Evolutionary conservation across 2,329 filamentous ascomycete species (phyloP).

Genomic region (Scedosporium boydii): DNA sequence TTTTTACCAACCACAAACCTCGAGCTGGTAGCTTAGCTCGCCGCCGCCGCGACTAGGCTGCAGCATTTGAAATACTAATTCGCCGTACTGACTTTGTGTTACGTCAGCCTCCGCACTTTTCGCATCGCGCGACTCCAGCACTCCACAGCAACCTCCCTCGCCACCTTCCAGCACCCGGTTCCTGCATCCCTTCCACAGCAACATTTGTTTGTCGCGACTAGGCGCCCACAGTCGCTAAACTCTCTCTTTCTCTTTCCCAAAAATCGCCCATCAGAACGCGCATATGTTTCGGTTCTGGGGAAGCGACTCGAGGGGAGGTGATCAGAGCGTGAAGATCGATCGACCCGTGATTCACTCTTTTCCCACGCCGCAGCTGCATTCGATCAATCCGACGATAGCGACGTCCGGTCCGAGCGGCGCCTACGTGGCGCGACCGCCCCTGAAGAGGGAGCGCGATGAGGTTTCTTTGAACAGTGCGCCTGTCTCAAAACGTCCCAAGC

Average conservation of each 20-base stretch:
- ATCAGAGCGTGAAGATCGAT: conserved; percentile 35
- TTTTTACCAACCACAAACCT: not conserved
- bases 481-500: not conserved
- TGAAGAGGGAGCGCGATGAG: conserved; percentile 30
- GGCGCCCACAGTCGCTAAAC: not conserved
- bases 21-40: not conserved
- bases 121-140: conserved; percentile 13
- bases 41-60: conserved; percentile 3
- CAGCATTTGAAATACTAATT: not conserved
- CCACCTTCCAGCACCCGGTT: conserved; percentile 8
- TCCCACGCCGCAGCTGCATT: conserved; percentile 21
- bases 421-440: conserved; percentile 18
- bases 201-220: not conserved
- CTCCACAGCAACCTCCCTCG: conserved; percentile 11
- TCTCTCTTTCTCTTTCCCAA: conserved; percentile 7
- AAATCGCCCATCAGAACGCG: conserved; percentile 24
- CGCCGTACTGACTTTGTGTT: conserved; percentile 8
- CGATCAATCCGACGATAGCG: conserved; percentile 16
- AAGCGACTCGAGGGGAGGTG: conserved; percentile 47
- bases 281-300: conserved; percentile 56
- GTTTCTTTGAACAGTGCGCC: conserved; percentile 15
- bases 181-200: conserved; percentile 13
- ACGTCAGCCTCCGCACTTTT: conserved; percentile 10
- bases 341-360: conserved; percentile 28
- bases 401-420: conserved; percentile 8